Conservation (phyloP, 345 rosid species). For the Murraya paniculata region DNA sequence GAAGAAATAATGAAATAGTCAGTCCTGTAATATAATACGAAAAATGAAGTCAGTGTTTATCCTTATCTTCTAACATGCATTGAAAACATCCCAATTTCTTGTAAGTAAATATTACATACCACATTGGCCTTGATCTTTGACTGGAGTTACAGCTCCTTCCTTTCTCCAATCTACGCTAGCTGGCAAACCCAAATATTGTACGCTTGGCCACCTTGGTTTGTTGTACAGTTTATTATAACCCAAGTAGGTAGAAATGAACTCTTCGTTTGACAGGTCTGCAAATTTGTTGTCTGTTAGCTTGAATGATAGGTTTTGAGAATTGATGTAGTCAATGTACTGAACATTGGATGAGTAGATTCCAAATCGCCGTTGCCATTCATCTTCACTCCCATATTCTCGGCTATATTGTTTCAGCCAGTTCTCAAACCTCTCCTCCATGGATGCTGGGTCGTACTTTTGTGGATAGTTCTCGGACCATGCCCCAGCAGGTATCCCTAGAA, state of each 20-base stretch:
- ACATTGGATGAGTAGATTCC: slow-evolving; percentile 66
- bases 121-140: slow-evolving; percentile 82
- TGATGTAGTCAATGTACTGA: slow-evolving; percentile 57
- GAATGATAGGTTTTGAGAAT: slow-evolving; percentile 57
- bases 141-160: slow-evolving; percentile 73
- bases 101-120: slow-evolving; percentile 38
- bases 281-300: slow-evolving; percentile 71
- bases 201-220: neutral
- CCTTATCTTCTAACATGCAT: neutral
- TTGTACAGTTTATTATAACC: slow-evolving; percentile 29
- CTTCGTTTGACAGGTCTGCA: slow-evolving; percentile 78
- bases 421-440: slow-evolving; percentile 46
- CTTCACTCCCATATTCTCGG: slow-evolving; percentile 32
- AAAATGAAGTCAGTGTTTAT: neutral
- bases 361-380: slow-evolving; percentile 55
- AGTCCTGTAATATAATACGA: neutral
- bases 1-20: neutral
- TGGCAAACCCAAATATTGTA: slow-evolving; percentile 23
- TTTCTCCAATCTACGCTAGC: slow-evolving; percentile 69
- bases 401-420: slow-evolving; percentile 47
- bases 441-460: slow-evolving; percentile 18
- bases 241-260: slow-evolving; percentile 50
- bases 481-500: slow-evolving; percentile 30
- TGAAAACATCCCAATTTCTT: slow-evolving; percentile 4
- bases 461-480: slow-evolving; percentile 13